Conservation (phyloP, 2,329 filamentous ascomycete species). For the Chrysoporthe puriensis region DNA sequence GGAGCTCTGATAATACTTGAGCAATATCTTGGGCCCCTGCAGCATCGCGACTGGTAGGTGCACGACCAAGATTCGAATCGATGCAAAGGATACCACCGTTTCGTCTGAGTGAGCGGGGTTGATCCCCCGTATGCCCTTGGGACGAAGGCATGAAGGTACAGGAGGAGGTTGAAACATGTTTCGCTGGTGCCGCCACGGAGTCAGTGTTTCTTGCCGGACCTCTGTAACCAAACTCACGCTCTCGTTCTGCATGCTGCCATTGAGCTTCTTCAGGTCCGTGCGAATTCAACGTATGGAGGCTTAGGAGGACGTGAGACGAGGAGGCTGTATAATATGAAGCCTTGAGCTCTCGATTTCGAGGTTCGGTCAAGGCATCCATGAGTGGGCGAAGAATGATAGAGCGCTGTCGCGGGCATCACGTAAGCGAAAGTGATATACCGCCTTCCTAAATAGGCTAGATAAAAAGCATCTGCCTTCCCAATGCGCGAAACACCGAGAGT, state of each 20-base stretch:
- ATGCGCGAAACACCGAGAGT: neutral
- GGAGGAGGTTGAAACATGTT: slow-evolving; percentile 12
- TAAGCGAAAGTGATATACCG: neutral
- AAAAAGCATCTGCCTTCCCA: neutral
- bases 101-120: slow-evolving; percentile 2
- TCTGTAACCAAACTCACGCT: neutral
- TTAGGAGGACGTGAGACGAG: neutral
- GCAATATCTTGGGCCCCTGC: neutral
- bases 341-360: neutral
- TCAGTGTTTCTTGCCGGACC: neutral
- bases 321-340: neutral
- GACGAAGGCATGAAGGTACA: neutral
- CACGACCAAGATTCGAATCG: neutral
- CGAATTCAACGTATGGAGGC: neutral
- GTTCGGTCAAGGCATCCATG: neutral
- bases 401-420: neutral
- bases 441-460: neutral
- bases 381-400: neutral
- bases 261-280: neutral
- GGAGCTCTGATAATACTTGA: too few species aligned
- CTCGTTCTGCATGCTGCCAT: neutral
- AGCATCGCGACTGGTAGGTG: neutral
- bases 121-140: neutral
- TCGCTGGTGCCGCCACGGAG: neutral
- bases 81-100: neutral